Evolutionary conservation across 768 basidiomycete genomes (phyloP).

Genomic region (Thelephora aurantiotincta): DNA sequence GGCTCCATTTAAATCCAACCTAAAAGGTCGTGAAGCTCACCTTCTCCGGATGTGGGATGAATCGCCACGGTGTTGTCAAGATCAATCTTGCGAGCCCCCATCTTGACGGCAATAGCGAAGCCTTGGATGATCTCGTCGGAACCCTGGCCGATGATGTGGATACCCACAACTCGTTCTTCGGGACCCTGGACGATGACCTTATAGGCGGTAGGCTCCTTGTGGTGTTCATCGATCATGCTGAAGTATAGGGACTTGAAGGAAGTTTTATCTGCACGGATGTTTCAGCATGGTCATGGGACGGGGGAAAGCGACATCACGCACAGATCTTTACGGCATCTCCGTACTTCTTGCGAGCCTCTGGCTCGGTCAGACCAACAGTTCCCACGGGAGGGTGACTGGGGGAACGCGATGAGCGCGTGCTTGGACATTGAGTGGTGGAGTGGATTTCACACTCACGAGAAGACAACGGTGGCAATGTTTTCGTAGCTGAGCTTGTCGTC

Average conservation of each 20-base stretch:
- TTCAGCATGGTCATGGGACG: slow-evolving; percentile 1
- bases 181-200: slow-evolving; percentile 80
- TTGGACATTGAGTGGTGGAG: not conserved
- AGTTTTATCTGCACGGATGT: slow-evolving; percentile 46
- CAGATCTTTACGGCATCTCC: slow-evolving; percentile 87
- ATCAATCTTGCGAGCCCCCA: slow-evolving; percentile 77
- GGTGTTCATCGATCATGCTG: slow-evolving; percentile 76
- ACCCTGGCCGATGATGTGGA: slow-evolving; percentile 86
- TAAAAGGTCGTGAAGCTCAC: slow-evolving; percentile 24
- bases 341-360: slow-evolving; percentile 76
- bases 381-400: slow-evolving; percentile 87
- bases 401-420: not conserved
- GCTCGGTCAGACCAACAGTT: slow-evolving; percentile 89
- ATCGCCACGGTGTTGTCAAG: slow-evolving; percentile 86
- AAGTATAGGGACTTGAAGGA: slow-evolving; percentile 82
- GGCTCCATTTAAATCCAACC: not conserved
- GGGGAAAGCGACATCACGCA: slow-evolving; percentile 23
- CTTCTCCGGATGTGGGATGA: slow-evolving; percentile 79
- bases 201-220: slow-evolving; percentile 92
- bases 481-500: slow-evolving; percentile 78
- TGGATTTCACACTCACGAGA: slow-evolving; percentile 65
- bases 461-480: slow-evolving; percentile 90
- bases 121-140: slow-evolving; percentile 95
- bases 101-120: slow-evolving; percentile 94
- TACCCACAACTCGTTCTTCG: slow-evolving; percentile 91